Base-by-base conservation (phyloP, 2,329 filamentous ascomycete species). In the Alternaria novae-zelandiae region DNA sequence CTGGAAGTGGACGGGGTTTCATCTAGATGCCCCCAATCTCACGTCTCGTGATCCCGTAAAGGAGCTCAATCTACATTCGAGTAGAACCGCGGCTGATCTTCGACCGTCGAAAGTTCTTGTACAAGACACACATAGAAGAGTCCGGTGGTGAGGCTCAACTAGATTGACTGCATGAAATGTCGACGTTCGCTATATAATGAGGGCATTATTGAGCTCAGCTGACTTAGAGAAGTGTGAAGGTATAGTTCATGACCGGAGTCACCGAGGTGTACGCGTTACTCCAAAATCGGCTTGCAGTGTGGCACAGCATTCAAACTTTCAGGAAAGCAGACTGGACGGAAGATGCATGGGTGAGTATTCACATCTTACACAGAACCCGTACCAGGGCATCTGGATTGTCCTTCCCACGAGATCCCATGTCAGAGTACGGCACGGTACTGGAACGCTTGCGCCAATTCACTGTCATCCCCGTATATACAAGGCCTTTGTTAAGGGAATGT, bases 1-100 rank as follows among this genome's bases (percentile, higher is more conserved):
- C 36, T 41, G 36, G 36, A 41, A 41, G 36, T 41, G 36, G n/a
- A 41, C 36, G 36, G 36, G 71, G 71, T 75, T 75, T 75, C 71
- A 73, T 68, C 59, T 76, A 74, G 55, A 75, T 55, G 58, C 61
- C 59, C 45, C 59, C 68, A 70, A 70, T 70, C 53, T 70, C 64
- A 36, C 55, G 30, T 32, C 36, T 23, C 36, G 57, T 23, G 59
- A 53, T 36, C 57, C 59, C 54, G 41, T 56, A 56, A 57, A 60
- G 36, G 20, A 55, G 46, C 46, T 59, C 64, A 69, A 60, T 69
- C 53, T 62, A 61, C 64, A 7, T 10, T 25, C 32, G 20, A n/a
- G 20, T 54, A 46, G 23, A 46, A 20, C 41, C 23, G 36, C 36
- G 36, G n/a, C 36, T 41, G 36, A 41, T 41, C 9, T 4, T 17